phyloP scores from a whole-genome alignment of 192 early-diverging fungal genomes.

The Oehlia diaphana region DNA sequence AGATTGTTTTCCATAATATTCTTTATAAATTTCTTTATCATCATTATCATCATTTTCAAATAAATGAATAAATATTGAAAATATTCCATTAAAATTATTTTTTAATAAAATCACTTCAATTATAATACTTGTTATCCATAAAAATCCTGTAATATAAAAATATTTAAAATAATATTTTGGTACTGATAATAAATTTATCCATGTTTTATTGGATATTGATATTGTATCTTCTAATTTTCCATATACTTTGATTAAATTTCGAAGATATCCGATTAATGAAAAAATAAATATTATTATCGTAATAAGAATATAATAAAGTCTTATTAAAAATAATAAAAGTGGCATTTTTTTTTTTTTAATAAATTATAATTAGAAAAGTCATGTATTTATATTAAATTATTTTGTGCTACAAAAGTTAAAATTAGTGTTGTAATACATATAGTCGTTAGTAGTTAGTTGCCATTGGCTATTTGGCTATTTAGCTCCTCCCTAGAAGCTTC shows the following conservation, averaged over 20 bases:
- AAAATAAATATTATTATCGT: neutral
- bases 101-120: slow-evolving; percentile 25
- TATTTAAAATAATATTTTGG: slow-evolving; percentile 56
- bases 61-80: neutral
- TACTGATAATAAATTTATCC: slow-evolving; percentile 26
- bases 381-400: too few species aligned
- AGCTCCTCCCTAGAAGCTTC: too few species aligned
- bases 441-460: too few species aligned
- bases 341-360: neutral
- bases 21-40: neutral
- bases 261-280: neutral
- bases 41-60: neutral
- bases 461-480: too few species aligned
- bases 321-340: neutral
- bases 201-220: neutral
- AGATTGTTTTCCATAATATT: slow-evolving; percentile 9
- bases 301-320: neutral
- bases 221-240: neutral
- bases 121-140: slow-evolving; percentile 34
- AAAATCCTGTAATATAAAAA: slow-evolving; percentile 49
- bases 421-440: too few species aligned
- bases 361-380: too few species aligned
- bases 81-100: slow-evolving; percentile 14
- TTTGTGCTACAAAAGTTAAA: too few species aligned
- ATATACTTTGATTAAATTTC: neutral